These are phyloP conservation scores for Nakazawaea ernobii DNA, from an alignment of 805 yeast species.

Conservation along the genomic window DNA sequence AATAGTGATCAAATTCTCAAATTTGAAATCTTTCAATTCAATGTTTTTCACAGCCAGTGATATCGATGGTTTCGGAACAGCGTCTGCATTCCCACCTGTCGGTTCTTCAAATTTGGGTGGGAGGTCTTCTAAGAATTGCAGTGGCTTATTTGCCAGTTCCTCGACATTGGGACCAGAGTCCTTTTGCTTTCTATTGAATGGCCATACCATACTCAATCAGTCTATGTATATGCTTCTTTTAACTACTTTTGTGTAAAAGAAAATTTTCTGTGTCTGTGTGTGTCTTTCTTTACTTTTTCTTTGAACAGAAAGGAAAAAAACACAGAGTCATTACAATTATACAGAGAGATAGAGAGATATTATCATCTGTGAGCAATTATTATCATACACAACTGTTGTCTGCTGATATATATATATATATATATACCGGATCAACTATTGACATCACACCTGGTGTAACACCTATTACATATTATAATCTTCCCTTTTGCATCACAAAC, in stretches of 20 bases:
- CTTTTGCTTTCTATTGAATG: conserved; percentile 6
- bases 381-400: too few relatives aligned
- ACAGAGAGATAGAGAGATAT: too few relatives aligned
- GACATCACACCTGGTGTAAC: too few relatives aligned
- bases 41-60: conserved; percentile 37
- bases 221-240: background rate
- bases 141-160: conserved; percentile 12
- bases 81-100: background rate
- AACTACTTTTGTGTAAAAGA: background rate
- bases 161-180: background rate
- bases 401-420: too few relatives aligned
- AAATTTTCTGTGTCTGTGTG: background rate
- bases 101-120: conserved; percentile 41
- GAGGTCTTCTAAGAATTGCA: conserved; percentile 40
- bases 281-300: background rate
- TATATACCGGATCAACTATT: too few relatives aligned
- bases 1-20: conserved; percentile 46
- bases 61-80: conserved; percentile 22
- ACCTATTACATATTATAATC: too few relatives aligned
- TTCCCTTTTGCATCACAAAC: too few relatives aligned
- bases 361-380: too few relatives aligned
- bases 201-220: conserved; percentile 7
- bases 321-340: too few relatives aligned
- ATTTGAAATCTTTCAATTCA: conserved; percentile 43
- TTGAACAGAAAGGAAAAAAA: too few relatives aligned